Base-by-base conservation (phyloP, 495 filamentous ascomycete species). In the Aspergillus ellipticus region DNA sequence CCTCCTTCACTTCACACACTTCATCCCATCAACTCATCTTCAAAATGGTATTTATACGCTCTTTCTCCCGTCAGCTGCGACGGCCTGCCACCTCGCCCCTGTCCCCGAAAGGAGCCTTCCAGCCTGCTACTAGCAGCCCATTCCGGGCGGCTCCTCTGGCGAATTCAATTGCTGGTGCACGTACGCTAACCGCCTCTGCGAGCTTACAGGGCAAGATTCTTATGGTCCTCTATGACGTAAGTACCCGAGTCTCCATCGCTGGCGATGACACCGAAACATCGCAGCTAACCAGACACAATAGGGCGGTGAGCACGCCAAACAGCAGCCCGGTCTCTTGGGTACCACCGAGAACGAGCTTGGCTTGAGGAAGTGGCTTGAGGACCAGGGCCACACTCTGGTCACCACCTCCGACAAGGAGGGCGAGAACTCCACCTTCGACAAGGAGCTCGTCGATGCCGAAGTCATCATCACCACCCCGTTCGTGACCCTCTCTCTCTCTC, bases 391-490 rank as follows among this genome's bases (percentile, higher is more conserved):
- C 83, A 93, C 89, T 26, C 83, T 98, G 49, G 86, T 98, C 55
- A 98, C 93, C 62, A 98, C 94, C 53, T 96, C 92, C 55, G 90
- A 96, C 79, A 98, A 98, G 81, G 94, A 96, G 60, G 89, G 93
- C 55, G 86, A 89, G 76, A 83, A 89, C 83, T 97, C 93, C 49
- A 88, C 77, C 57, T 97, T 98, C 69, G 94, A 98, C 75, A 81
- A 90, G 77, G 89, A 98, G 75, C 81, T 98, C 21, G 92, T 93
- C 46, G 94, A 98, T 69, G 90, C 94, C 55, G 94, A 98, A 72
- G 83, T 98, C 71, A 97, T 98, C 82, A 97, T 98, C 77, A 98
- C 94, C 61, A 98, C 94, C 49, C 94, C 93, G 90, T 96, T 79
- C 64, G 89, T 81, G 26, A 21, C 17, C 31, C 6, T 16, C 39